A percentile compares a stretch with the other conserved stretches of the same genome.
Conservation (phyloP, 768 basidiomycete species). For the Tulasnella sp. region DNA sequence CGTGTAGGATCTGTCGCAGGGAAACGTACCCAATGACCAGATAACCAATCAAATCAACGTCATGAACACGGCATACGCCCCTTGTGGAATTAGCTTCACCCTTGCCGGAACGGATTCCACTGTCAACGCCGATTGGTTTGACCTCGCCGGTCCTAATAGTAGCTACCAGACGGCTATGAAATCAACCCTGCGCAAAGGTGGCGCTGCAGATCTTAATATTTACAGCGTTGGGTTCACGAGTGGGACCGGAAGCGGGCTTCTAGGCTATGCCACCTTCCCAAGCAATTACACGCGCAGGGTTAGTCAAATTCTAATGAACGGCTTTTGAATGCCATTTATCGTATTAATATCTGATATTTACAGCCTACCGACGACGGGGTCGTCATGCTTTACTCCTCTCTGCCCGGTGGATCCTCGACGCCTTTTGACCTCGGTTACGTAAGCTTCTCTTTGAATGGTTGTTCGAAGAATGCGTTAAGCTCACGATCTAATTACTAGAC, state of each 20-base stretch:
- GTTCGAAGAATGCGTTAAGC: neutral
- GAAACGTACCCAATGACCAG: slow-evolving; percentile 30
- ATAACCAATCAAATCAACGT: slow-evolving; percentile 39
- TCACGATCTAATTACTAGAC: slow-evolving; percentile 39
- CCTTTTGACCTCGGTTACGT: slow-evolving; percentile 31
- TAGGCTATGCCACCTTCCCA: slow-evolving; percentile 50
- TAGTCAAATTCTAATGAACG: neutral
- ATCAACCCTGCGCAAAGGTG: slow-evolving; percentile 45
- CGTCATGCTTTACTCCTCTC: slow-evolving; percentile 44
- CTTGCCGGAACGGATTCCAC: slow-evolving; percentile 38
- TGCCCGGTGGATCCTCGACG: slow-evolving; percentile 42
- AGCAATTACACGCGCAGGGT: slow-evolving; percentile 30
- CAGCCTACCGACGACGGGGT: slow-evolving; percentile 47
- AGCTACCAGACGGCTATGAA: slow-evolving; percentile 47
- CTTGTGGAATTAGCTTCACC: slow-evolving; percentile 36
- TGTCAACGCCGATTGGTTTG: slow-evolving; percentile 41
- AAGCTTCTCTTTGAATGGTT: neutral
- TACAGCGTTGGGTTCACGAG: slow-evolving; percentile 43
- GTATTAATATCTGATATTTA: neutral
- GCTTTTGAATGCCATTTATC: neutral
- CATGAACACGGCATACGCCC: slow-evolving; percentile 38
- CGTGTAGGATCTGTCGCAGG: neutral
- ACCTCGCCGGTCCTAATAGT: slow-evolving; percentile 40
- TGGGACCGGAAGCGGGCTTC: slow-evolving; percentile 42
- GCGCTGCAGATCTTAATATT: slow-evolving; percentile 44